phyloP scores from a whole-genome alignment of 2,329 filamentous ascomycete genomes.

The Alternaria burnsii region DNA sequence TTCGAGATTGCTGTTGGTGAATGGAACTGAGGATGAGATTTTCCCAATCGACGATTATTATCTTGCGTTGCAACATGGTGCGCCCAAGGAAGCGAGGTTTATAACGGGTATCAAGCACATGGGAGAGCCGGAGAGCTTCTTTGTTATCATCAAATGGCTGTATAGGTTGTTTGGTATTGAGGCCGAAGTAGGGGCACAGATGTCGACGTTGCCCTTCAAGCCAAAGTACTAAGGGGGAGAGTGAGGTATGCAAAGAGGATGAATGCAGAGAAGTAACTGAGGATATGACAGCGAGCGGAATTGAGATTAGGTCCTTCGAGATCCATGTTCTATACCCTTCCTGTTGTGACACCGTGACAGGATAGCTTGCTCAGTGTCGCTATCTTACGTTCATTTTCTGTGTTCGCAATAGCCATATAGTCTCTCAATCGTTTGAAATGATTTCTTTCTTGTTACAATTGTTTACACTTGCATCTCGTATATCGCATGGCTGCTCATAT shows the following conservation, averaged over 20 bases:
- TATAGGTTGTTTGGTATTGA: constrained; percentile 59
- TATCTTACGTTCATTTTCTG: neutral
- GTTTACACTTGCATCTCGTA: neutral
- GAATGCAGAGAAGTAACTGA: neutral
- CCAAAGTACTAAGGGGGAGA: constrained; percentile 50
- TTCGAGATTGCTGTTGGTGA: constrained; percentile 63
- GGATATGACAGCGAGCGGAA: neutral
- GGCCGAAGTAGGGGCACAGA: constrained; percentile 53
- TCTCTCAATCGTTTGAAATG: neutral
- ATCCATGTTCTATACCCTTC: neutral
- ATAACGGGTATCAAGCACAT: constrained; percentile 58
- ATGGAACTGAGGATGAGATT: constrained; percentile 67
- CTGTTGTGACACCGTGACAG: neutral
- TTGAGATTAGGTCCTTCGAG: neutral
- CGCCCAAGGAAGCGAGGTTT: constrained; percentile 62
- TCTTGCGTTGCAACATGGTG: constrained; percentile 62
- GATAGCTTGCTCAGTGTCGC: neutral
- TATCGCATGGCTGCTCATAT: neutral
- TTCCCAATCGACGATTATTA: constrained; percentile 70
- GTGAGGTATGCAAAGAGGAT: neutral
- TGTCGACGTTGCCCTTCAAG: constrained; percentile 59
- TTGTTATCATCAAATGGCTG: constrained; percentile 59
- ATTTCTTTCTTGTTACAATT: neutral
- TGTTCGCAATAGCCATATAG: too few species aligned
- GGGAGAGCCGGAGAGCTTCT: constrained; percentile 61